Base-by-base conservation (phyloP, 2,329 filamentous ascomycete genomes). In the Trichoderma arundinaceum region DNA sequence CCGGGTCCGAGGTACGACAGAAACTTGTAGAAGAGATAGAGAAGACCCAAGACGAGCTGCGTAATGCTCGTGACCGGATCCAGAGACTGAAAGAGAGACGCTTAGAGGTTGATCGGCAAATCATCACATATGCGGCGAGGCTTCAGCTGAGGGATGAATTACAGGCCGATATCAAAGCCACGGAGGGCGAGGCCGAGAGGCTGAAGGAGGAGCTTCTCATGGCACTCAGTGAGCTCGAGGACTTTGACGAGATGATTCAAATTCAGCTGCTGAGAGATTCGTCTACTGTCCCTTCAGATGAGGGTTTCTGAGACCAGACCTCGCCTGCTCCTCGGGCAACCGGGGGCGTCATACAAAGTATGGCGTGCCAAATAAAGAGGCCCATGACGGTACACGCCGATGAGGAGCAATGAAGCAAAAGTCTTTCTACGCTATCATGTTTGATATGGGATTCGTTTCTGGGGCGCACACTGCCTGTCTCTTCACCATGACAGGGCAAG, bases 1-100 rank as follows among this genome's bases (percentile, higher is more conserved):
- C 13, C 38, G 32, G 46, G n/a, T 46, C 60, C 28, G 56, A 46
- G 48, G 38, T 54, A 33, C 60, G 60, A 28, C 38, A 56, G 19
- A 15, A 17, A n/a, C 49, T 63, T 8, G 13, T 46, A 4, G 13
- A 19, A 13, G 22, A 7, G 9, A 32, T 63, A 7, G 17, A 46
- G 13, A 32, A 8, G 19, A 15, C 38, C 15, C 38, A 44, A n/a
- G 48, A 56, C n/a, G 49, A 33, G n/a, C 60, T 63, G 10, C 19
- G 56, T 8, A 39, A 15, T 28, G 49, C 38, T 2, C 1, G 15
- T 13, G 56, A 58, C 7, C 56, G 51, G 10, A 46, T 52, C 19
- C 35, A 61, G 7, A 4, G 13, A 2, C 6, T 49, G 3, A 59
- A 35, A 13, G 13, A 43, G 4, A 28, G 13, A 32, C 15, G 35